Percentiles rank a stretch among this genome's conserved stretches.
Evolutionary conservation across 768 basidiomycete genomes (phyloP).

Genomic region (Boletus insuetus): DNA sequence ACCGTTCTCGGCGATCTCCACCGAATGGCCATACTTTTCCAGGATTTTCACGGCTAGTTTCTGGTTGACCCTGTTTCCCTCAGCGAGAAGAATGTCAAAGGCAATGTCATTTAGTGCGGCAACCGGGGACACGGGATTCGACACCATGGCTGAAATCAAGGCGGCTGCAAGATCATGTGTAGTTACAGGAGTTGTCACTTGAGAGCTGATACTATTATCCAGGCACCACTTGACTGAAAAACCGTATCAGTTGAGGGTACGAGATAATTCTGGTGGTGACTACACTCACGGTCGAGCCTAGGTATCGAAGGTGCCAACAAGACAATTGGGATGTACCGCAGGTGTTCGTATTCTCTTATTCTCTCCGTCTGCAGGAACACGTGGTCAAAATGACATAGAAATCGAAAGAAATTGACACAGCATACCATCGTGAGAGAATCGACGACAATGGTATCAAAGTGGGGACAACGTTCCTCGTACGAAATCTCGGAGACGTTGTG

Average conservation of each 20-base stretch:
- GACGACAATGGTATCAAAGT: conserved; percentile 94
- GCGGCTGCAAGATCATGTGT: conserved; percentile 89
- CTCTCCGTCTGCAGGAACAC: conserved; percentile 66
- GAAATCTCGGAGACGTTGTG: conserved; percentile 78
- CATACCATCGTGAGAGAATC: conserved; percentile 83
- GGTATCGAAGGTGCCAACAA: conserved; percentile 79
- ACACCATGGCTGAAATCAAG: conserved; percentile 90
- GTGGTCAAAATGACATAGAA: conserved; percentile 10
- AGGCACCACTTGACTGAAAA: conserved; percentile 88
- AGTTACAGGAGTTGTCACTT: conserved; percentile 87
- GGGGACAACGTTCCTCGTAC: conserved; percentile 77
- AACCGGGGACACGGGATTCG: conserved; percentile 88
- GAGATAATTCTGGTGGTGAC: background rate
- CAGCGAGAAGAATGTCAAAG: conserved; percentile 92
- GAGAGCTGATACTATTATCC: conserved; percentile 93
- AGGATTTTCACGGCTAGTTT: conserved; percentile 95
- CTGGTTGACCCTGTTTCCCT: conserved; percentile 95
- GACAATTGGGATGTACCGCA: conserved; percentile 96
- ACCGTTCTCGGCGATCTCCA: conserved; percentile 99
- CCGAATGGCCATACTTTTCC: conserved; percentile 92
- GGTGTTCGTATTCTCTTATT: conserved; percentile 87
- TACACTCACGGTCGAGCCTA: conserved; percentile 64
- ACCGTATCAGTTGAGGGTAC: conserved; percentile 1
- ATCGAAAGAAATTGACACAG: conserved; percentile 19
- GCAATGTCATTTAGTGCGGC: conserved; percentile 81